phyloP scores from a whole-genome alignment of 2,329 filamentous ascomycete genomes.

The Apiospora hydei region DNA sequence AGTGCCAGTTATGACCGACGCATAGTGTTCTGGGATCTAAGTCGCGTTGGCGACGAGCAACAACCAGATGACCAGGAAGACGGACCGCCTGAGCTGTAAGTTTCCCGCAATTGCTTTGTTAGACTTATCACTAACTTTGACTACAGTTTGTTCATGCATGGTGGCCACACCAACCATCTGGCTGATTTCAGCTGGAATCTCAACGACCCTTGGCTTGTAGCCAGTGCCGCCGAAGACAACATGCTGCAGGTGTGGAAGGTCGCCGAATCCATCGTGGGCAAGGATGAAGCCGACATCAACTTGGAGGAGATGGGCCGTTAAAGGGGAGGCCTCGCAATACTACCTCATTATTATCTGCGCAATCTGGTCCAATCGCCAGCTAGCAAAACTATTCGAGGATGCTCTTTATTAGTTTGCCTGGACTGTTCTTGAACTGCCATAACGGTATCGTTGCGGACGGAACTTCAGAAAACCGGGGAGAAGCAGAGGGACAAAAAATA shows the following conservation, averaged over 20 bases:
- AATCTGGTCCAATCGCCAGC: background rate
- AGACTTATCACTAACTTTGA: conserved; percentile 28
- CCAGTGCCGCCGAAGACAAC: conserved; percentile 96
- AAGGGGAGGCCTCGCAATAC: conserved; percentile 24
- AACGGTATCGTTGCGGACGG: background rate
- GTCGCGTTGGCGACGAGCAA: conserved; percentile 91
- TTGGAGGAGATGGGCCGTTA: conserved; percentile 78
- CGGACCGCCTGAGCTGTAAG: conserved; percentile 90
- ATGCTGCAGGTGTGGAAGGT: conserved; percentile 95
- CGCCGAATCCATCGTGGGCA: conserved; percentile 80
- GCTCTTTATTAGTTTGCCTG: no score
- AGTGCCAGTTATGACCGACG: conserved; percentile 93
- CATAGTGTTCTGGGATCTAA: conserved; percentile 96
- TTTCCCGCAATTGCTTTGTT: conserved; percentile 35
- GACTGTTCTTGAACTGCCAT: no score
- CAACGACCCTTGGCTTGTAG: conserved; percentile 96
- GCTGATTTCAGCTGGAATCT: conserved; percentile 98
- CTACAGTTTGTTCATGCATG: conserved; percentile 91
- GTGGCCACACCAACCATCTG: conserved; percentile 95
- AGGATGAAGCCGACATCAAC: conserved; percentile 77
- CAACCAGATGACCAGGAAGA: conserved; percentile 94
- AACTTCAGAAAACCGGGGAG: background rate
- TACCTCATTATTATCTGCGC: background rate
- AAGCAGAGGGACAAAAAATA: background rate
- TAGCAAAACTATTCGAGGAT: background rate